Evolutionary conservation across 208 protist species (phyloP).

Genomic region (Novymonas esmeraldas): DNA sequence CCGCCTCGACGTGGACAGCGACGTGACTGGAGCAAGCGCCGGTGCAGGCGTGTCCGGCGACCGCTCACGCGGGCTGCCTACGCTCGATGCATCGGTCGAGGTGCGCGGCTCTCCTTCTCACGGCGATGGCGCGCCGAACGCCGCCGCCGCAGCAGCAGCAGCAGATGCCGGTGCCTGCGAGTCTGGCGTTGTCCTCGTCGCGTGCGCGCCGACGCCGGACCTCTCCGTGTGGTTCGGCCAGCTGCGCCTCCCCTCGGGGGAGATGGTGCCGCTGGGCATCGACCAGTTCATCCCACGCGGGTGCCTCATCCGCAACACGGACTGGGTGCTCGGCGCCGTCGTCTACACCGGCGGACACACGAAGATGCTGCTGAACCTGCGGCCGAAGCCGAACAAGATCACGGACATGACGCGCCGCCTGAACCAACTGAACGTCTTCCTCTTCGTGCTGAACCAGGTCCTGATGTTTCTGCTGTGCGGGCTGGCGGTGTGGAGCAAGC

Average conservation of each 20-base stretch:
- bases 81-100: not conserved
- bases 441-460: constrained; percentile 70
- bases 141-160: not conserved
- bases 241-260: constrained; percentile 48
- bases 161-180: too few relatives aligned
- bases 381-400: constrained; percentile 59
- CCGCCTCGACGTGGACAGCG: too few relatives aligned
- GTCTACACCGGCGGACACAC: constrained; percentile 90
- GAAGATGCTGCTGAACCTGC: constrained; percentile 89
- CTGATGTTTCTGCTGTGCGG: constrained; percentile 63
- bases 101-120: not conserved
- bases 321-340: constrained; percentile 82
- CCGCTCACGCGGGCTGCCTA: not conserved
- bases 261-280: constrained; percentile 65
- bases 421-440: constrained; percentile 81
- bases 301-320: constrained; percentile 89
- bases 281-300: constrained; percentile 90
- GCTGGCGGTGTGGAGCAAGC: constrained; percentile 49
- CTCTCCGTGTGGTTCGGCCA: constrained; percentile 77
- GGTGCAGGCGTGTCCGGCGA: too few relatives aligned
- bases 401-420: constrained; percentile 65
- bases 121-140: not conserved
- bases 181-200: constrained; percentile 53
- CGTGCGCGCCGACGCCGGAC: constrained; percentile 56
- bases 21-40: too few relatives aligned